These are phyloP conservation scores for Chalciporus piperatus DNA, from an alignment of 768 basidiomycete genomes.

Conservation along the genomic window DNA sequence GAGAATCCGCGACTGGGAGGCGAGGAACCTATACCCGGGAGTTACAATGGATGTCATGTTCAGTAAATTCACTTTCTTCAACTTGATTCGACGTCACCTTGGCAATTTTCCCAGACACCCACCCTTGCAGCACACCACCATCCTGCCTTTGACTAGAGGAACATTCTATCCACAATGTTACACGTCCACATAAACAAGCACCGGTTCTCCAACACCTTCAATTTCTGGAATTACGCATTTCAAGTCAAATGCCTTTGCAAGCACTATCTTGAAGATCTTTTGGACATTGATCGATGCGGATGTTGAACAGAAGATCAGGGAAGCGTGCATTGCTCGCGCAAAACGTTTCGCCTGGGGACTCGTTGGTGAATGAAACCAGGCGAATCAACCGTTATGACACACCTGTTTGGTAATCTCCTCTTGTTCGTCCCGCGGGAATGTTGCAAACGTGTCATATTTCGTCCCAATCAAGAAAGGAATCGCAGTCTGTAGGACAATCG, in stretches of 20 bases:
- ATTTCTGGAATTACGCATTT: slow-evolving; percentile 99
- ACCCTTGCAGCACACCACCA: slow-evolving; percentile 16
- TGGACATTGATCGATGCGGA: slow-evolving; percentile 99
- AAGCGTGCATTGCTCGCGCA: slow-evolving; percentile 98
- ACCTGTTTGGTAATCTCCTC: slow-evolving; percentile 99
- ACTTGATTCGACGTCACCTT: slow-evolving; percentile 31
- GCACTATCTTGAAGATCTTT: slow-evolving; percentile 98
- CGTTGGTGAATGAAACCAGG: slow-evolving; percentile 3
- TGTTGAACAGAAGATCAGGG: slow-evolving; percentile 99
- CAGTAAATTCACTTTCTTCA: slow-evolving; percentile 16
- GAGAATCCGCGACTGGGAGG: slow-evolving; percentile 11
- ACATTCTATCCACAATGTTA: slow-evolving; percentile 31
- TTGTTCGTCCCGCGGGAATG: slow-evolving; percentile 95
- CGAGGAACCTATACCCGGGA: slow-evolving; percentile 18
- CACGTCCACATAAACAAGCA: slow-evolving; percentile 87
- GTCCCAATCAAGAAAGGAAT: slow-evolving; percentile 99
- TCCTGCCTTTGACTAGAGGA: slow-evolving; percentile 16
- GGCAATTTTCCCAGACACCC: slow-evolving; percentile 8
- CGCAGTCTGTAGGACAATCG: slow-evolving; percentile 64
- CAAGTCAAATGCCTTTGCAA: slow-evolving; percentile 96
- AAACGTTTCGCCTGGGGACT: slow-evolving; percentile 85
- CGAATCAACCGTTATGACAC: slow-evolving; percentile 17
- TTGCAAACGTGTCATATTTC: slow-evolving; percentile 96
- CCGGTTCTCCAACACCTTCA: slow-evolving; percentile 92
- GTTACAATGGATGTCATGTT: slow-evolving; percentile 15